Percentiles rank a stretch among this genome's conserved stretches.
phyloP scores from a whole-genome alignment of 257 asterid genomes.

The Ophiorrhiza pumila region DNA sequence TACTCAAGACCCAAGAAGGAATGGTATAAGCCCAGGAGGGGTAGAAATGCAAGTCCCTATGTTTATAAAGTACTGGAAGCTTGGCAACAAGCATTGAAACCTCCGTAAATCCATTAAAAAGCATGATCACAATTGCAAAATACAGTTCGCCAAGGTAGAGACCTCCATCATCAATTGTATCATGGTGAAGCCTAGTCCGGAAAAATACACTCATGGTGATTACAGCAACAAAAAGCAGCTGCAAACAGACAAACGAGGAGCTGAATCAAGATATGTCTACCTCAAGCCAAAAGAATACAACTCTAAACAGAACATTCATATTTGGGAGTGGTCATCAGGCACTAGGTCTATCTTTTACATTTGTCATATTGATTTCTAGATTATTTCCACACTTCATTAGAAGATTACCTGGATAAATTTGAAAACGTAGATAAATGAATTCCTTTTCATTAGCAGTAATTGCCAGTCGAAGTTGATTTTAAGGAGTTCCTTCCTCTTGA shows the following conservation, averaged over 20 bases:
- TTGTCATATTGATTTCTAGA: neutral
- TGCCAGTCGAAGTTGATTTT: slow-evolving; percentile 79
- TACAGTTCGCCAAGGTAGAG: slow-evolving; percentile 78
- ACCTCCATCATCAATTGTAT: slow-evolving; percentile 86
- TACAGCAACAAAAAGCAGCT: slow-evolving; percentile 83
- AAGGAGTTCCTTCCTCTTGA: slow-evolving; percentile 64
- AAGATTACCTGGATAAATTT: slow-evolving; percentile 80
- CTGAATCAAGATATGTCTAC: slow-evolving; percentile 15
- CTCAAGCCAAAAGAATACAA: neutral
- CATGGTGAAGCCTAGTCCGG: slow-evolving; percentile 80
- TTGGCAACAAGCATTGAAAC: slow-evolving; percentile 89
- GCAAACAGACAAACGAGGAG: slow-evolving; percentile 29
- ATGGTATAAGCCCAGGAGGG: slow-evolving; percentile 93
- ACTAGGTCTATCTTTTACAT: neutral
- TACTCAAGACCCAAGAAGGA: slow-evolving; percentile 88
- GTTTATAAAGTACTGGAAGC: slow-evolving; percentile 92
- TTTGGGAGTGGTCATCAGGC: neutral
- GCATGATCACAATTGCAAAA: slow-evolving; percentile 84
- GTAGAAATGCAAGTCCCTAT: slow-evolving; percentile 82
- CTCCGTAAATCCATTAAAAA: slow-evolving; percentile 94
- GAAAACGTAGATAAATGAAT: slow-evolving; percentile 74
- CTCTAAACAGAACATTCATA: neutral
- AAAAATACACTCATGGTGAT: slow-evolving; percentile 93
- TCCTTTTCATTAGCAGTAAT: slow-evolving; percentile 83
- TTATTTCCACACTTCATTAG: neutral